These are phyloP conservation scores for Dendrobium officinale DNA, from an alignment of 106 monocot species.

Conservation along the genomic window DNA sequence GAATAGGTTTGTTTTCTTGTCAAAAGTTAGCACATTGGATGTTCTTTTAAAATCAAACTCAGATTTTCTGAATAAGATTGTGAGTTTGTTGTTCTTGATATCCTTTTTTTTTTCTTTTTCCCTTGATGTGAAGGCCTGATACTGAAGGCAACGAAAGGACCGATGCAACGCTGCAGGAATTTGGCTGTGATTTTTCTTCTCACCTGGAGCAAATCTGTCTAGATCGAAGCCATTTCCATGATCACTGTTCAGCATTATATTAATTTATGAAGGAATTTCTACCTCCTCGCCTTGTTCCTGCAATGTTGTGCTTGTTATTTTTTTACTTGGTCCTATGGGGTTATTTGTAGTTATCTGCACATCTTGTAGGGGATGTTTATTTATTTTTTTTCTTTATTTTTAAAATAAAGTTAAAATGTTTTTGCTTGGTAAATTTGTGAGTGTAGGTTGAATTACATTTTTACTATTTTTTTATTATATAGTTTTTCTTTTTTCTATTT, in stretches of 20 bases:
- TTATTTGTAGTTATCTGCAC: too few species aligned
- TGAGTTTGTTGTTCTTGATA: background rate
- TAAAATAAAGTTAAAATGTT: too few species aligned
- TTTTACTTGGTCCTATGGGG: background rate
- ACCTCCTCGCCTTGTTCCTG: background rate
- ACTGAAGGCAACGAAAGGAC: background rate
- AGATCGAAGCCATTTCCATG: background rate
- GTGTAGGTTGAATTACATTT: too few species aligned
- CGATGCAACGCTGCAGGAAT: background rate
- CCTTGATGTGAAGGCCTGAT: background rate
- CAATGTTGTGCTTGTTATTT: background rate
- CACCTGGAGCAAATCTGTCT: background rate
- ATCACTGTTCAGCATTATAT: background rate
- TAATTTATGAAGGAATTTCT: background rate
- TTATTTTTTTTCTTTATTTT: too few species aligned
- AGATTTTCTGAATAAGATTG: background rate
- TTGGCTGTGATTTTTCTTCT: background rate
- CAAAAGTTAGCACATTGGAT: background rate
- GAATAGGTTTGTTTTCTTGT: background rate
- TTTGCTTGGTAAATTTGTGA: too few species aligned
- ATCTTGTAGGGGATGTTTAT: background rate
- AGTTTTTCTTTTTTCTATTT: background rate
- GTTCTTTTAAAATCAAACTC: background rate
- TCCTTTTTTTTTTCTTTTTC: background rate
- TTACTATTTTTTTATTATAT: background rate